Evolutionary conservation across 345 rosid species (phyloP).

Genomic region (Boechera stricta): DNA sequence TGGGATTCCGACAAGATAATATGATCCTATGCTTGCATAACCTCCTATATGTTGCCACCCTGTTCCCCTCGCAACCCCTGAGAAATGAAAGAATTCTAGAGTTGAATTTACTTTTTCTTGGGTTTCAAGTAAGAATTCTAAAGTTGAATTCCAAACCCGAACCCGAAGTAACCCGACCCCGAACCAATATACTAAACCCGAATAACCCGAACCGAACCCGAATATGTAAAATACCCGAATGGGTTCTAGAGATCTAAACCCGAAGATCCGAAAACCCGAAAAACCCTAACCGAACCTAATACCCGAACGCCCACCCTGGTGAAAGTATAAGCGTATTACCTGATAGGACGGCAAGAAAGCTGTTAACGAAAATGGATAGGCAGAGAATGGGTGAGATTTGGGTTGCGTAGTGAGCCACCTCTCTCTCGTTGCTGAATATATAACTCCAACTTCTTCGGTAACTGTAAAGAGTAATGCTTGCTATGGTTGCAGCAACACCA

Average conservation of each 20-base stretch:
- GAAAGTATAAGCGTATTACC: conserved; percentile 33
- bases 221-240: no score
- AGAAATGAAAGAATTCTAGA: background rate
- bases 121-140: background rate
- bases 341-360: conserved; percentile 47
- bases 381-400: conserved; percentile 47
- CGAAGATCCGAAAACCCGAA: no score
- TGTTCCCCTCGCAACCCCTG: conserved; percentile 68
- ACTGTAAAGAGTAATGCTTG: conserved; percentile 38
- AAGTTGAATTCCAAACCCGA: no score
- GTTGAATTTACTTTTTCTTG: conserved; percentile 5
- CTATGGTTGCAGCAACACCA: conserved; percentile 43
- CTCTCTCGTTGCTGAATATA: conserved; percentile 47
- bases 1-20: conserved; percentile 62
- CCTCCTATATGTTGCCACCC: conserved; percentile 74
- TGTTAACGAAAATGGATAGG: conserved; percentile 42
- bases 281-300: no score
- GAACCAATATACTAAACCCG: no score
- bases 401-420: conserved; percentile 48
- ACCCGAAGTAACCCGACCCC: no score
- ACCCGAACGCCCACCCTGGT: no score
- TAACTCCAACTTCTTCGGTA: conserved; percentile 45
- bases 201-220: no score
- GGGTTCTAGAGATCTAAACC: no score
- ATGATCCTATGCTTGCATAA: conserved; percentile 63